Conservation (phyloP, 192 early-diverging fungal species). For the Coemansia pectinata region DNA sequence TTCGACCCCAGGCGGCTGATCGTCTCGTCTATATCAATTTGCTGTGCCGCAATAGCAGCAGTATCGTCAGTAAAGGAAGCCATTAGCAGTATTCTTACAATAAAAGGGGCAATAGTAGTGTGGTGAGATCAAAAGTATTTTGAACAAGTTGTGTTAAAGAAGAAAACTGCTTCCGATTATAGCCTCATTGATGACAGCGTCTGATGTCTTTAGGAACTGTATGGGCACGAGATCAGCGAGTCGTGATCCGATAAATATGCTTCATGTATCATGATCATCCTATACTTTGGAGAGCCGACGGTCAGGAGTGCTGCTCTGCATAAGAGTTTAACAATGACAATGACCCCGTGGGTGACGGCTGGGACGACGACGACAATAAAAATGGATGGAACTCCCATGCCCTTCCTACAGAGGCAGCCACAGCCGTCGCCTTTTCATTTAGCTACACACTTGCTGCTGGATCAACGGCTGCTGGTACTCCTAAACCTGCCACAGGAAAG, state of each 20-base stretch:
- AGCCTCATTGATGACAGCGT: background rate
- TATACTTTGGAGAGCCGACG: too few species aligned
- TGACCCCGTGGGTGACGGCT: too few species aligned
- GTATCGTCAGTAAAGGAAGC: background rate
- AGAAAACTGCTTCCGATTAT: background rate
- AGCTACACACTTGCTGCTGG: too few species aligned
- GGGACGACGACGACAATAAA: too few species aligned
- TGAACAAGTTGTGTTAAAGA: background rate
- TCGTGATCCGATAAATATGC: background rate
- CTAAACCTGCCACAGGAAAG: too few species aligned
- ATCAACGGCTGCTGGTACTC: too few species aligned
- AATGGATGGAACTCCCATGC: too few species aligned
- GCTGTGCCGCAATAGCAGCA: conserved; percentile 15
- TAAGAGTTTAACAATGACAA: background rate
- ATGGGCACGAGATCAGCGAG: background rate
- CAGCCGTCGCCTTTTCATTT: too few species aligned
- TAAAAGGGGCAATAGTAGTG: background rate
- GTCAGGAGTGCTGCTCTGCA: too few species aligned
- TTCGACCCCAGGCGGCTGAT: conserved; percentile 83
- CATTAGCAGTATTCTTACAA: background rate
- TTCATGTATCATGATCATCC: background rate
- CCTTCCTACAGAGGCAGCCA: too few species aligned
- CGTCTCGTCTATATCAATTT: conserved; percentile 88
- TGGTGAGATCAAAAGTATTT: background rate
- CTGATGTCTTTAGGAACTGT: background rate